Conservation (phyloP, 2,329 filamentous ascomycete genomes). For the Cladophialophora exuberans region DNA sequence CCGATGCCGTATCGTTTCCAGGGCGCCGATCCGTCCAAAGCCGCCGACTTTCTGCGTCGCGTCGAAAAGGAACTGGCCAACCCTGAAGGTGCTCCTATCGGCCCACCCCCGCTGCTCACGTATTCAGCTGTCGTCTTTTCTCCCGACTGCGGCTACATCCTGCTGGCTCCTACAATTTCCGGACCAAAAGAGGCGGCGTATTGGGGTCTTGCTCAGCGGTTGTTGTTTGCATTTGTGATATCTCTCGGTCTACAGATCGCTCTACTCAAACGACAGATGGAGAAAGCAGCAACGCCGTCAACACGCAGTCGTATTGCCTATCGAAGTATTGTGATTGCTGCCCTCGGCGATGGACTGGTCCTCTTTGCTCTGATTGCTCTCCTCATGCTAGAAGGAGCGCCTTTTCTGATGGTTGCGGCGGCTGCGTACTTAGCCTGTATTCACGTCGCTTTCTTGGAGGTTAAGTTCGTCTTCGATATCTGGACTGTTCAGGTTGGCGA, state of each 20-base stretch:
- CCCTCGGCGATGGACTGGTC: conserved; percentile 63
- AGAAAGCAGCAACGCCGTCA: conserved; percentile 66
- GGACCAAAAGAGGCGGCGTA: conserved; percentile 63
- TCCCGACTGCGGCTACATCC: conserved; percentile 67
- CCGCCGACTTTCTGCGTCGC: conserved; percentile 46
- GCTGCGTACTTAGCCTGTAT: conserved; percentile 63
- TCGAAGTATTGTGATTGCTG: conserved; percentile 65
- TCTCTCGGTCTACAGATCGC: conserved; percentile 58
- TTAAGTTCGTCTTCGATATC: conserved; percentile 69
- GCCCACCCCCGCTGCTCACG: conserved; percentile 54
- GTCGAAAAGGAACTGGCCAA: conserved; percentile 64
- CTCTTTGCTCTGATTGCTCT: conserved; percentile 58
- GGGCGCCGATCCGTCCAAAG: conserved; percentile 33
- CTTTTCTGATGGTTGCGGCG: conserved; percentile 59
- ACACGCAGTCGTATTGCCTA: conserved; percentile 67
- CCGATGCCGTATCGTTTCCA: conserved; percentile 45
- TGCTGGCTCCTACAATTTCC: conserved; percentile 56
- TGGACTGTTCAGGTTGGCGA: conserved; percentile 62
- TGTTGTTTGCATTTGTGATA: conserved; percentile 57
- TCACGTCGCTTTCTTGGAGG: conserved; percentile 64
- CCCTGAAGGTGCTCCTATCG: conserved; percentile 60
- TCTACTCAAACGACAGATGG: conserved; percentile 64
- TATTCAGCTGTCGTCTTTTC: conserved; percentile 67
- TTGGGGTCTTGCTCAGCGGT: conserved; percentile 42
- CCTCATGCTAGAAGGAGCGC: conserved; percentile 58